phyloP scores from a whole-genome alignment of 306 rosid genomes.

The Lagenaria siceraria region DNA sequence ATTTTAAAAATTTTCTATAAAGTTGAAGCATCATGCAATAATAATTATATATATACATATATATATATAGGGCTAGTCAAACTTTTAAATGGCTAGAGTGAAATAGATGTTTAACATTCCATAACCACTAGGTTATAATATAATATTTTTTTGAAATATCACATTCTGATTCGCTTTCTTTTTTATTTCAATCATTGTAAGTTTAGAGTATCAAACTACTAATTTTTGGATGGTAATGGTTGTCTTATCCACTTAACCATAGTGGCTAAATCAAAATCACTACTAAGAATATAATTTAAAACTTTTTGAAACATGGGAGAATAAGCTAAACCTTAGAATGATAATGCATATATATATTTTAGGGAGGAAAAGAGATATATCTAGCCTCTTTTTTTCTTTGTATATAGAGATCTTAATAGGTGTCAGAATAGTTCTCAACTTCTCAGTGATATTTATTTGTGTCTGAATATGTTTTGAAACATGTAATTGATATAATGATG shows the following conservation, averaged over 20 bases:
- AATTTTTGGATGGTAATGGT: no score
- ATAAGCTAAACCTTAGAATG: not conserved
- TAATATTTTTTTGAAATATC: not conserved
- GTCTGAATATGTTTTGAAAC: not conserved
- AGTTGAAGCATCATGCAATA: no score
- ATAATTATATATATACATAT: no score
- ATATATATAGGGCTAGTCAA: not conserved
- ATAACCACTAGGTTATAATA: not conserved
- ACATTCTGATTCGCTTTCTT: not conserved
- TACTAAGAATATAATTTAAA: not conserved
- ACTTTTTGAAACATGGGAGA: not conserved
- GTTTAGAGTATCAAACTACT: no score
- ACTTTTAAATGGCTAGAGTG: not conserved
- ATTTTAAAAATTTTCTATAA: not conserved
- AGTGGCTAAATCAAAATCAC: not conserved
- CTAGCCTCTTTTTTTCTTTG: no score
- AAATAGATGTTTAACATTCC: not conserved
- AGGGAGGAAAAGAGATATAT: not conserved
- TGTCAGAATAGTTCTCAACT: not conserved
- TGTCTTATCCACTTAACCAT: no score
- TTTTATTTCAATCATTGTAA: no score
- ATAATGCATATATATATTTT: not conserved
- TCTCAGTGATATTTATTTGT: not conserved
- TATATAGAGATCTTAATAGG: not conserved
- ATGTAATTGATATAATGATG: not conserved